Evolutionary conservation across 768 basidiomycete species (phyloP), one percentile per base, ranked within the genome.

Genomic region (Tylopilus vinaceipallidus): DNA sequence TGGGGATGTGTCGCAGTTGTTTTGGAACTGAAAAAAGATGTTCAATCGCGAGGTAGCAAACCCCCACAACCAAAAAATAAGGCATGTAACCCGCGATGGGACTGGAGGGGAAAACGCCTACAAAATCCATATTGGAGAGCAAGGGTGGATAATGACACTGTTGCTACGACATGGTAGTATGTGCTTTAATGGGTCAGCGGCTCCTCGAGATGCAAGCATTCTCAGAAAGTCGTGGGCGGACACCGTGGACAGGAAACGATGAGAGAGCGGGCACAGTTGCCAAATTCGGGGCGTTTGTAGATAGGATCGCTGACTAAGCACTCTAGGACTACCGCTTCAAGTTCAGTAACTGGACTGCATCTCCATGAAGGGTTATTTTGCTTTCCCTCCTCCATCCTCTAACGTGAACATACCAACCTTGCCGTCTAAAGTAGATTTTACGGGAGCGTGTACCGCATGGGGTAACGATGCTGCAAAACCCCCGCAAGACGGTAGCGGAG

Each of bases 311-410:
- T 47, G 45, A 46, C 50, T 42, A 52, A 47, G 45, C 35, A 34
- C 5, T 6, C 3, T 24, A 20, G 8, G 13, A n/a, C n/a, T n/a
- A n/a, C n/a, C n/a, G n/a, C n/a, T n/a, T n/a, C n/a, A n/a, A n/a
- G n/a, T n/a, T n/a, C n/a, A n/a, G n/a, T n/a, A n/a, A n/a, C n/a
- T n/a, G n/a, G n/a, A n/a, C n/a, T n/a, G n/a, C n/a, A n/a, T n/a
- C n/a, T n/a, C n/a, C n/a, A 64, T 63, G 63, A 63, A 47, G 24
- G 62, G 62, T 1, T 63, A 63, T 44, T 20, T 63, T 4, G 62
- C 63, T 2, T 63, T 63, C 24, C 62, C 62, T 8, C 63, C 62
- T 7, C 36, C 39, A 0, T 20, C 53, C 10, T 23, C 19, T 32
- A 30, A 3, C 39, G 1, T 37, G 16, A 47, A 9, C n/a, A 19